Base-by-base conservation (phyloP, 495 filamentous ascomycete species). In the Trichoderma parareesei region DNA sequence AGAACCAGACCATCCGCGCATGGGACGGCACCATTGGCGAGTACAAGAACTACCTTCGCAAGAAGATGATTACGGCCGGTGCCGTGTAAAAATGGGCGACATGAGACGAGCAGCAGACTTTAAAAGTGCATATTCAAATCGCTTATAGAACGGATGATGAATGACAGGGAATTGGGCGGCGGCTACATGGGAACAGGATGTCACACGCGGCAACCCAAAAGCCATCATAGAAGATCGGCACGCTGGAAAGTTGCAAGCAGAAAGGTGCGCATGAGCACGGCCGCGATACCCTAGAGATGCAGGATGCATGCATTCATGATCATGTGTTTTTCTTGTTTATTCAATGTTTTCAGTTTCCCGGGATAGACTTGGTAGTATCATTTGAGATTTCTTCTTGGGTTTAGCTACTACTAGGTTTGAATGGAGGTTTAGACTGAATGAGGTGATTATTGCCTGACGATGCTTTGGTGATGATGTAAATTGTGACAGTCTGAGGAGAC, bases 1-100 rank as follows among this genome's bases (percentile, higher is more conserved):
- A 99, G 78, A 88, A 98, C 84, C 91, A 89, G 83, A 91, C 91
- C 2, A 88, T 98, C 67, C 85, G 84, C 68, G 78, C 85, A 68
- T 99, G 94, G 94, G 88, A 93, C 60, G 94, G 94, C 67, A 78
- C 76, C 38, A 99, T 99, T 72, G 89, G 88, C 65, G 82, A 90
- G 63, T 99, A 99, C 88, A 99, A 99, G 90, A 92, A 93, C 76
- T 84, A 96, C 78, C 85, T 99, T 71, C 89, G 93, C 69, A 97
- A 98, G 88, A 98, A 98, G 90, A 98, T 99, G 94, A 69, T 79
- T 69, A 73, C 82, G 7, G 70, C 79, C 2, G 86, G 86, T 64
- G 84, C 83, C 38, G 85, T 90, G 65, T 90, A 85, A 80, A 80
- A 63, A 48, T 33, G 5, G 16, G 46, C n/a, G 44, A 27, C 61